Percentiles rank a stretch among this genome's conserved stretches.
These are phyloP conservation scores for Mycosphaerella sp. DNA, from an alignment of 2,329 filamentous ascomycete species.

Conservation along the genomic window DNA sequence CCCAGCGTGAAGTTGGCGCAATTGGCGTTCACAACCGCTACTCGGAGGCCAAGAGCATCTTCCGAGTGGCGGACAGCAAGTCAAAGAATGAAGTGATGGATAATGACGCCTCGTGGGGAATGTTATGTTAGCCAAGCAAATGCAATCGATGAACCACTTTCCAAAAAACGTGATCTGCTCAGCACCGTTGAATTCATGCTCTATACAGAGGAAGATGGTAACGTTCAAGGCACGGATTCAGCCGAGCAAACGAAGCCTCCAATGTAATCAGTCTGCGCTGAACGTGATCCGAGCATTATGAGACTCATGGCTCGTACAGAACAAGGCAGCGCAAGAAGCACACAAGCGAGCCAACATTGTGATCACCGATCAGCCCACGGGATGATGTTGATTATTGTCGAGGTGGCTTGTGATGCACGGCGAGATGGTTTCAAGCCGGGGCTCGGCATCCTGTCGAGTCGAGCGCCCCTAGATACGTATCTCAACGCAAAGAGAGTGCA, in stretches of 20 bases:
- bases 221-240: too few species aligned
- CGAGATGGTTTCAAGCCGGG: not conserved
- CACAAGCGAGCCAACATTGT: not conserved
- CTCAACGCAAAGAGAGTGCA: not conserved
- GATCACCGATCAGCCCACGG: not conserved
- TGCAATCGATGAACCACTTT: not conserved
- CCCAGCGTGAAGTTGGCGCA: slow-evolving; percentile 9
- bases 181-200: too few species aligned
- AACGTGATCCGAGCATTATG: too few species aligned
- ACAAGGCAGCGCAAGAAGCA: not conserved
- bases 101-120: not conserved
- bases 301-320: too few species aligned
- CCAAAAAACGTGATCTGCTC: too few species aligned
- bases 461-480: not conserved
- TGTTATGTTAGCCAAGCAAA: not conserved
- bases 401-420: not conserved
- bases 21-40: slow-evolving; percentile 1
- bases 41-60: not conserved
- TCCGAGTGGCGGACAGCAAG: not conserved
- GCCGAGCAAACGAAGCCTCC: too few species aligned
- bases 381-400: not conserved
- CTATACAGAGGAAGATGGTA: too few species aligned
- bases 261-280: too few species aligned
- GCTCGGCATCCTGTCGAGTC: not conserved
- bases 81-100: not conserved